A percentile compares a stretch with the other conserved stretches of the same genome.
phyloP scores from a whole-genome alignment of 805 yeast species.

The Ogataea henricii region DNA sequence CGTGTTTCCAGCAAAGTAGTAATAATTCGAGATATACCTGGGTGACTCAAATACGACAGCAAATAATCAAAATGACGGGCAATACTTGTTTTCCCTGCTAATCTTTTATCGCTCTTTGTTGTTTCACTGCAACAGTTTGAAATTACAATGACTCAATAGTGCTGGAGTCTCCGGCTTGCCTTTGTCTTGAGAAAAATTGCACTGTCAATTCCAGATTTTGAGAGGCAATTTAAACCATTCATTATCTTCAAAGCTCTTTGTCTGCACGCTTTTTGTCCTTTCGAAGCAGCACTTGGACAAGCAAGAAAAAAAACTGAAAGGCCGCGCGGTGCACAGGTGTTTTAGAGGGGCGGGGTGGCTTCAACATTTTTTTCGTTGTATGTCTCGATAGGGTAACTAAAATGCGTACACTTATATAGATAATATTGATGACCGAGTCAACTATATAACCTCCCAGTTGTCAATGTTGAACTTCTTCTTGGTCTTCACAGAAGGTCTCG shows the following conservation, averaged over 20 bases:
- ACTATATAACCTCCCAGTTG: constrained; percentile 30
- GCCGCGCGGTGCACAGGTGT: constrained; percentile 10
- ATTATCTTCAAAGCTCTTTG: too few relatives aligned
- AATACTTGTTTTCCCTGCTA: background rate
- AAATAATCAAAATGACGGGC: constrained; percentile 5
- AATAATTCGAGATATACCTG: background rate
- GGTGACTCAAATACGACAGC: constrained; percentile 4
- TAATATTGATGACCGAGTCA: background rate
- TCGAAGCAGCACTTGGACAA: constrained; percentile 9
- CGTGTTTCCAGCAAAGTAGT: background rate
- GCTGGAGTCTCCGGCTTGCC: constrained; percentile 1
- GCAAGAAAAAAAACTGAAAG: too few relatives aligned
- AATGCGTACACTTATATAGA: background rate
- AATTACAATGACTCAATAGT: background rate
- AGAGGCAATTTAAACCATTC: too few relatives aligned
- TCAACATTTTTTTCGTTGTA: background rate
- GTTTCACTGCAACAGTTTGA: background rate
- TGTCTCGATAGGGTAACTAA: background rate
- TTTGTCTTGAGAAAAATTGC: background rate
- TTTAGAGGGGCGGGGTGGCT: too few relatives aligned
- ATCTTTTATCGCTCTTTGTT: background rate
- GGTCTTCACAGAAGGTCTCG: constrained; percentile 5
- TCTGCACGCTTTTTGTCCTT: constrained; percentile 1
- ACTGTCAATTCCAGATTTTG: background rate
- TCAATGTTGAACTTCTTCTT: constrained; percentile 13